Percentiles rank a stretch among this genome's conserved stretches.
Evolutionary conservation across 208 protist genomes (phyloP).

Genomic region (Leishmania turanica): DNA sequence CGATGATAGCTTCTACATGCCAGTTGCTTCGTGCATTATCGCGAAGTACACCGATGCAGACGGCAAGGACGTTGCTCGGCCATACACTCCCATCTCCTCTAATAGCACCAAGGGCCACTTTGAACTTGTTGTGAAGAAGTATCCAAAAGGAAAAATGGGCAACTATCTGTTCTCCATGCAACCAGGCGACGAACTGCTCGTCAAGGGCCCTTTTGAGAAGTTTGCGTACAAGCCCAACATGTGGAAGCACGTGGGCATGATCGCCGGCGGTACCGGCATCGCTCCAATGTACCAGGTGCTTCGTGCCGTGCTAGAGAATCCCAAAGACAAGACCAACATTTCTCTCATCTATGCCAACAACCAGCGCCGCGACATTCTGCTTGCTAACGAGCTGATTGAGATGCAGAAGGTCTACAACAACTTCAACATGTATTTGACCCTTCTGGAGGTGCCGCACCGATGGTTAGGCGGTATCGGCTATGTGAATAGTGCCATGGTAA

Average conservation of each 20-base stretch:
- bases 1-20: constrained; percentile 59
- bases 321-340: constrained; percentile 83
- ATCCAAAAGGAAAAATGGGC: constrained; percentile 92
- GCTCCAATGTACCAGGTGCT: constrained; percentile 93
- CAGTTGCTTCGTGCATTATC: constrained; percentile 79
- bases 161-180: constrained; percentile 91
- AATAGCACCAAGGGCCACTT: constrained; percentile 79
- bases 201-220: constrained; percentile 92
- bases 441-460: constrained; percentile 71
- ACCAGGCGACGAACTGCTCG: constrained; percentile 85
- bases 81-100: constrained; percentile 86
- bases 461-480: constrained; percentile 87
- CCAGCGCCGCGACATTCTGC: constrained; percentile 90
- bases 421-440: constrained; percentile 91
- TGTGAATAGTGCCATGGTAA: constrained; percentile 78
- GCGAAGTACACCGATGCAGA: constrained; percentile 76
- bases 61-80: constrained; percentile 88
- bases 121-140: constrained; percentile 86
- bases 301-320: constrained; percentile 72
- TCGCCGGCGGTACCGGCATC: constrained; percentile 92
- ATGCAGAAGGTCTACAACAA: constrained; percentile 77
- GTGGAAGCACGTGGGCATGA: constrained; percentile 92
- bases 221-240: constrained; percentile 86
- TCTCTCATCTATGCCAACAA: constrained; percentile 91
- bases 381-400: constrained; percentile 86